Conservation (phyloP, 2,329 filamentous ascomycete genomes). For the Penicillium sp. region DNA sequence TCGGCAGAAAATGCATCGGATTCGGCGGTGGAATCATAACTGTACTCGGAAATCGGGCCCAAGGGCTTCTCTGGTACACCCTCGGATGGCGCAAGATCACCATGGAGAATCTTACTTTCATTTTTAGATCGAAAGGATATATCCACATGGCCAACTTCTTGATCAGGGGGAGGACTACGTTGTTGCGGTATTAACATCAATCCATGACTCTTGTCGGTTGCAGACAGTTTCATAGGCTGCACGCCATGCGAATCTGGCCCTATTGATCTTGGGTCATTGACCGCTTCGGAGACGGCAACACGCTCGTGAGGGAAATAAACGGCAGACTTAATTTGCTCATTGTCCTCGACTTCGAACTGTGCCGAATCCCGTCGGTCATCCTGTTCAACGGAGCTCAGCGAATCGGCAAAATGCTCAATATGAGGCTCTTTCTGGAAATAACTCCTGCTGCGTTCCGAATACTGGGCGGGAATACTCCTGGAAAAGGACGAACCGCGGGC, state of each 20-base stretch:
- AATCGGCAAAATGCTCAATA: slow-evolving; percentile 20
- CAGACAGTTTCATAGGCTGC: slow-evolving; percentile 26
- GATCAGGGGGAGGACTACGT: slow-evolving; percentile 25
- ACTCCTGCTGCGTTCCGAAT: slow-evolving; percentile 32
- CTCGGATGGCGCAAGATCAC: slow-evolving; percentile 51
- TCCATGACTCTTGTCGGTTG: slow-evolving; percentile 27
- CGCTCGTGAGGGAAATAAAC: slow-evolving; percentile 65
- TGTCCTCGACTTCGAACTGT: slow-evolving; percentile 56
- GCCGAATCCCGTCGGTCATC: slow-evolving; percentile 23
- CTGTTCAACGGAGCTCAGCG: slow-evolving; percentile 24
- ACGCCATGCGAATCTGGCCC: slow-evolving; percentile 20
- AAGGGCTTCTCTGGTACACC: slow-evolving; percentile 39
- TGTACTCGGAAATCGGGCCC: slow-evolving; percentile 38
- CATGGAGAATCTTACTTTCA: slow-evolving; percentile 62
- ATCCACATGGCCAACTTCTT: slow-evolving; percentile 56
- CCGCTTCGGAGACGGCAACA: slow-evolving; percentile 32
- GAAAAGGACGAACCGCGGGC: slow-evolving; percentile 48
- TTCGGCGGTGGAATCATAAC: slow-evolving; percentile 44
- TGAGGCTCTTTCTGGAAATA: slow-evolving; percentile 27
- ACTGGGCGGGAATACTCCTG: slow-evolving; percentile 40
- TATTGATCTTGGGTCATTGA: slow-evolving; percentile 24
- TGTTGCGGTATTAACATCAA: slow-evolving; percentile 30
- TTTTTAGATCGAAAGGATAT: slow-evolving; percentile 62
- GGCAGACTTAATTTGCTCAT: slow-evolving; percentile 65
- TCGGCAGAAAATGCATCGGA: slow-evolving; percentile 47